Conservation (phyloP, 2,329 filamentous ascomycete species). For the Grosmannia serpens region DNA sequence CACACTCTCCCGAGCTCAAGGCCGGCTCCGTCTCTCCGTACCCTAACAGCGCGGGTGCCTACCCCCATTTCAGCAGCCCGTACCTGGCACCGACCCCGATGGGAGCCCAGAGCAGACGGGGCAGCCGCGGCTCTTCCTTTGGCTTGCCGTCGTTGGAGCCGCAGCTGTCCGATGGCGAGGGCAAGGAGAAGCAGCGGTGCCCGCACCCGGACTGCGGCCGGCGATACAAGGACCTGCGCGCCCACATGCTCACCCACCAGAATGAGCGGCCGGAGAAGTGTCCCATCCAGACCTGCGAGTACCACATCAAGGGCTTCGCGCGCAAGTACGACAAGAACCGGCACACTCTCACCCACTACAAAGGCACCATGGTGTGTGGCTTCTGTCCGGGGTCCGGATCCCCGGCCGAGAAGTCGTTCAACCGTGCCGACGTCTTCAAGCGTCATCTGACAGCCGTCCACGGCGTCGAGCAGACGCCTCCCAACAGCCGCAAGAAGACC, state of each 20-base stretch:
- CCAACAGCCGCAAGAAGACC: slow-evolving; percentile 74
- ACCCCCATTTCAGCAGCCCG: slow-evolving; percentile 22
- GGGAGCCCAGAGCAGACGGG: slow-evolving; percentile 40
- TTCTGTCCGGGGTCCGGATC: slow-evolving; percentile 88
- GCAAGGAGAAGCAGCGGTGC: slow-evolving; percentile 61
- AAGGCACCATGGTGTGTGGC: slow-evolving; percentile 92
- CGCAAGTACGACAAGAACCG: slow-evolving; percentile 95
- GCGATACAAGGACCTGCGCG: slow-evolving; percentile 82
- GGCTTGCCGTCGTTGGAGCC: slow-evolving; percentile 40
- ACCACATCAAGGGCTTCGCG: slow-evolving; percentile 84
- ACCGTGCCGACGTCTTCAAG: slow-evolving; percentile 93
- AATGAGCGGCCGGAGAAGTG: slow-evolving; percentile 88
- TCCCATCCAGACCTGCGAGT: slow-evolving; percentile 83
- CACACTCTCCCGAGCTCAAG: slow-evolving; percentile 42
- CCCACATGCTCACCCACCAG: slow-evolving; percentile 90
- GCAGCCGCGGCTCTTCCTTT: slow-evolving; percentile 57
- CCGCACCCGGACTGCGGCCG: slow-evolving; percentile 75
- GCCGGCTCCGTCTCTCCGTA: slow-evolving; percentile 34
- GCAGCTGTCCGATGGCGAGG: slow-evolving; percentile 48
- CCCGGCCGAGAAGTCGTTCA: slow-evolving; percentile 86
- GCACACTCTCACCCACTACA: slow-evolving; percentile 90
- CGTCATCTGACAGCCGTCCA: slow-evolving; percentile 83
- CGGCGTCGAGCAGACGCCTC: slow-evolving; percentile 83
- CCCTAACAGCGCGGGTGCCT: slow-evolving; percentile 34
- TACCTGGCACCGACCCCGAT: slow-evolving; percentile 35